These are phyloP conservation scores for Acacia crassicarpa DNA, from an alignment of 306 rosid genomes.

Conservation along the genomic window DNA sequence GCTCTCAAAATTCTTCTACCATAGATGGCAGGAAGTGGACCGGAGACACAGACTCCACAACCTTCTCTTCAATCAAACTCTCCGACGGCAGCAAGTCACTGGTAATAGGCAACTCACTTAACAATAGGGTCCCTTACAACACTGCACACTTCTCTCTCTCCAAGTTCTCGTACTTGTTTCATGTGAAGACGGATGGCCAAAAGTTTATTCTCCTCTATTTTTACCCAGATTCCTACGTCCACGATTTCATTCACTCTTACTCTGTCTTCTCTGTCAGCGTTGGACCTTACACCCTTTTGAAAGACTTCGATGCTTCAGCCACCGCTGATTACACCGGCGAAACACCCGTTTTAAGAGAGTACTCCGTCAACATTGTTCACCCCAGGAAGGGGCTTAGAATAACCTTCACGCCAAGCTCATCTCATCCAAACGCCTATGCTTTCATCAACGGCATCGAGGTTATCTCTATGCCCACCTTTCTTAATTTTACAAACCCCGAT, in stretches of 20 bases:
- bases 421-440: constrained; percentile 28
- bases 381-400: constrained; percentile 22
- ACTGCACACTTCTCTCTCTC: constrained; percentile 4
- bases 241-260: neutral
- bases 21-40: neutral
- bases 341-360: neutral
- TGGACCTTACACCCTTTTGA: constrained; percentile 29
- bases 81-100: neutral
- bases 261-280: constrained; percentile 40
- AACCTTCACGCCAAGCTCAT: constrained; percentile 40
- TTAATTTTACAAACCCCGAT: neutral
- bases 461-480: constrained; percentile 44
- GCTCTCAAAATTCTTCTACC: neutral
- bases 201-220: constrained; percentile 48
- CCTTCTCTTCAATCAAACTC: neutral
- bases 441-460: constrained; percentile 62
- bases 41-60: neutral
- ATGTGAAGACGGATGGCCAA: constrained; percentile 30
- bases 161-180: constrained; percentile 19
- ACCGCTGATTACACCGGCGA: neutral
- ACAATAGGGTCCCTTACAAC: neutral
- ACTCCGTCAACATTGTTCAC: constrained; percentile 10
- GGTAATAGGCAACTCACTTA: neutral
- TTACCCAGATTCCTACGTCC: neutral
- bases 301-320: constrained; percentile 36